Evolutionary conservation across 352 stramenopile species (phyloP).

Genomic region (Globisporangium rhizosaccharum): DNA sequence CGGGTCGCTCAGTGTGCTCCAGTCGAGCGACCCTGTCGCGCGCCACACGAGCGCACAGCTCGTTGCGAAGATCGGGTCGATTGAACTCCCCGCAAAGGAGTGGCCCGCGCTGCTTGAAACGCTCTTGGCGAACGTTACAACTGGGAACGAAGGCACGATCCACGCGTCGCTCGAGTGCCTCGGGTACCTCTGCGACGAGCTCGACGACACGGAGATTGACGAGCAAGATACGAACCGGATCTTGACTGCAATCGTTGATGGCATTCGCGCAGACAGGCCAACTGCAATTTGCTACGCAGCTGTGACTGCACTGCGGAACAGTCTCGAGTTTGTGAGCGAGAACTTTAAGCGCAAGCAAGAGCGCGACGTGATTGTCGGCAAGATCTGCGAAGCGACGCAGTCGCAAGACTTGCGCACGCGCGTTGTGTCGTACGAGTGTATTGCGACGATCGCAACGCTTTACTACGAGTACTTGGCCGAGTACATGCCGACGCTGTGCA

Average conservation of each 20-base stretch:
- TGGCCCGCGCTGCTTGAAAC: conserved; percentile 92
- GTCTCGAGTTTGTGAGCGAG: conserved; percentile 91
- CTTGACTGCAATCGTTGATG: conserved; percentile 96
- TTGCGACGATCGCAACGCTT: conserved; percentile 91
- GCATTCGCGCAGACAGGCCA: conserved; percentile 86
- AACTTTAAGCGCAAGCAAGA: conserved; percentile 97
- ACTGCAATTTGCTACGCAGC: conserved; percentile 90
- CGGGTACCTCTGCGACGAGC: conserved; percentile 80
- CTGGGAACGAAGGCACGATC: conserved; percentile 84
- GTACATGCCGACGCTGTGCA: conserved; percentile 97
- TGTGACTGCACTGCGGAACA: conserved; percentile 92
- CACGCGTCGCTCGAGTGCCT: conserved; percentile 85
- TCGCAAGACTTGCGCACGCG: conserved; percentile 82
- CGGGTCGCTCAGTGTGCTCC: conserved; percentile 52
- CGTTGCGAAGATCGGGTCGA: conserved; percentile 90
- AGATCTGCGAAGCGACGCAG: conserved; percentile 94
- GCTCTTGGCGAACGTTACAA: conserved; percentile 92
- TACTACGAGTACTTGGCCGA: conserved; percentile 96
- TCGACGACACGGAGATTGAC: conserved; percentile 67
- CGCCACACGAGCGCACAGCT: conserved; percentile 89
- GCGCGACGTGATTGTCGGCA: conserved; percentile 94
- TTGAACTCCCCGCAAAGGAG: conserved; percentile 92
- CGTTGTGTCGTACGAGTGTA: conserved; percentile 93
- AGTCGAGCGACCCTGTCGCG: conserved; percentile 56
- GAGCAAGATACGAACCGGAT: conserved; percentile 93